Percentiles rank a stretch among this genome's conserved stretches.
Evolutionary conservation across 345 rosid genomes (phyloP).

Genomic region (Boechera stricta): DNA sequence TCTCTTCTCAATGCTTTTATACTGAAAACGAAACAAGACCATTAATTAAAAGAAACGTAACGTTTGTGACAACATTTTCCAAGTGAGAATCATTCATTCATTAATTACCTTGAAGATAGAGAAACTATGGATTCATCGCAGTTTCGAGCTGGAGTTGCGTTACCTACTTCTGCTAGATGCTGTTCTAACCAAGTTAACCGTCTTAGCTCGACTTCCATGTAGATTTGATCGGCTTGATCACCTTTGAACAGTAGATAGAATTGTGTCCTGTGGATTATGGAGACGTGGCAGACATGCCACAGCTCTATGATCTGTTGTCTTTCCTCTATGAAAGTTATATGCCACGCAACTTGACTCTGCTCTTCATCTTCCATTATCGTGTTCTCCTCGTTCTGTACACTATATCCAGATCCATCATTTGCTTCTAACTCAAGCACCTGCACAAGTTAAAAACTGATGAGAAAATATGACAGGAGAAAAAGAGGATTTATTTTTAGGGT

Average conservation of each 20-base stretch:
- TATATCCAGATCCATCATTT: constrained; percentile 89
- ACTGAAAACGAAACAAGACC: constrained; percentile 52
- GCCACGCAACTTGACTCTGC: constrained; percentile 78
- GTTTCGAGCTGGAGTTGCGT: constrained; percentile 77
- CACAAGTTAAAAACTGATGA: constrained; percentile 10
- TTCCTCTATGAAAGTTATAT: constrained; percentile 77
- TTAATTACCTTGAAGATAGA: constrained; percentile 71
- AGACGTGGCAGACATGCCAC: constrained; percentile 89
- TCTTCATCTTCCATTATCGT: constrained; percentile 58
- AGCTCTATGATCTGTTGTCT: constrained; percentile 92
- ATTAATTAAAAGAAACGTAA: background rate
- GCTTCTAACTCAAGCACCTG: constrained; percentile 99
- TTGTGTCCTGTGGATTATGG: constrained; percentile 93
- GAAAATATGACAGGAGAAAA: background rate
- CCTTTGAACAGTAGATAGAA: constrained; percentile 94
- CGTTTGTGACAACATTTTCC: background rate
- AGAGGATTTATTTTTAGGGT: background rate
- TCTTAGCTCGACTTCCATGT: constrained; percentile 98
- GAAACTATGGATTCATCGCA: constrained; percentile 79
- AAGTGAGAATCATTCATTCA: background rate
- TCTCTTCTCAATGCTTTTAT: constrained; percentile 82
- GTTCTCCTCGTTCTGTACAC: constrained; percentile 62
- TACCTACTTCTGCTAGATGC: constrained; percentile 87
- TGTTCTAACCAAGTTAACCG: constrained; percentile 95
- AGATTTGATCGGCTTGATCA: constrained; percentile 95